Evolutionary conservation across 2,329 filamentous ascomycete genomes (phyloP).

Genomic region (Fusarium euwallaceae): DNA sequence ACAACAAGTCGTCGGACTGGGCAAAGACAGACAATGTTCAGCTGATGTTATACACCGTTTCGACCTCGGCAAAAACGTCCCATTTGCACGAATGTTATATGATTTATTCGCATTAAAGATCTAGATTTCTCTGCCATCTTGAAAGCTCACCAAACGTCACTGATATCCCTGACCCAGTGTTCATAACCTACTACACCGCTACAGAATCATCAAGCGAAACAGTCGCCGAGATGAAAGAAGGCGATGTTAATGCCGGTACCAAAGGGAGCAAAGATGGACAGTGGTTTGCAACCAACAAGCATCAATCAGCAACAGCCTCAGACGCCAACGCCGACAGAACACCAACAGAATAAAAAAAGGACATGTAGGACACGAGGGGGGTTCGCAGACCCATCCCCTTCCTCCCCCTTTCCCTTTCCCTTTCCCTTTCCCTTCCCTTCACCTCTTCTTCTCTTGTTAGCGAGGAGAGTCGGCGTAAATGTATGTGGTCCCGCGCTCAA

Average conservation of each 20-base stretch:
- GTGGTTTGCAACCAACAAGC: conserved; percentile 38
- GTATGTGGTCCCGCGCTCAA: conserved; percentile 20
- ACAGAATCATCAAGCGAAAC: conserved; percentile 6
- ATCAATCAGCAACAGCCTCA: conserved; percentile 43
- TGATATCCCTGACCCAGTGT: neutral
- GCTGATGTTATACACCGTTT: neutral
- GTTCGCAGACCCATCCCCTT: conserved; percentile 35
- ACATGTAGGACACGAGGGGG: conserved; percentile 33
- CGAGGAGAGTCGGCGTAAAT: conserved; percentile 15
- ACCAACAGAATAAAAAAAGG: conserved; percentile 42
- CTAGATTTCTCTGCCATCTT: conserved; percentile 44
- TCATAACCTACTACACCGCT: neutral
- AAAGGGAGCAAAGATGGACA: conserved; percentile 32
- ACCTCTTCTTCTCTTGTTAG: conserved; percentile 11
- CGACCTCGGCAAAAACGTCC: neutral
- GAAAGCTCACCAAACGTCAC: conserved; percentile 25
- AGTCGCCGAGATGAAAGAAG: neutral
- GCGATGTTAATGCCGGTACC: conserved; percentile 27
- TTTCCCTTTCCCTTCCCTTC: neutral
- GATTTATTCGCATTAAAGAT: conserved; percentile 46
- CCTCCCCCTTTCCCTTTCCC: conserved; percentile 18
- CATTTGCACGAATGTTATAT: conserved; percentile 10
- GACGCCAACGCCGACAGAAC: conserved; percentile 53
- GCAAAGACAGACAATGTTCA: neutral
- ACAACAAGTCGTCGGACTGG: neutral